Percentiles rank a stretch among this genome's conserved stretches.
phyloP scores from a whole-genome alignment of 495 filamentous ascomycete genomes.

The Cenococcum geophilum region DNA sequence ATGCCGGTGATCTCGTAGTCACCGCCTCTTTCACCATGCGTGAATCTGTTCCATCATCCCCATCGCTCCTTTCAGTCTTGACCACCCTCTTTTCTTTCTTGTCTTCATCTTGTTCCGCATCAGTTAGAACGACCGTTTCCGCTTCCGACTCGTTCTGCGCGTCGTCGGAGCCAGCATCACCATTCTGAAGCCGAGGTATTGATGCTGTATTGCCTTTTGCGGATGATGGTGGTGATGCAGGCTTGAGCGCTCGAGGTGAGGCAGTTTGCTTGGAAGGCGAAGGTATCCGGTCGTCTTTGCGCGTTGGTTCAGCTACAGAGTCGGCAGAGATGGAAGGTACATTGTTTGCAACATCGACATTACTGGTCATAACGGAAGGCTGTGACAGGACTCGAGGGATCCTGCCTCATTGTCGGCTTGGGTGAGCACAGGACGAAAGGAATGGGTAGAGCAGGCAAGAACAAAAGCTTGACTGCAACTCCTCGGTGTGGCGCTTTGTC shows the following conservation, averaged over 20 bases:
- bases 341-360: constrained; percentile 20
- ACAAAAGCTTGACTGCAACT: constrained; percentile 4
- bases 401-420: constrained; percentile 27
- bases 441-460: constrained; percentile 10
- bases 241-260: constrained; percentile 6
- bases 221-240: constrained; percentile 12
- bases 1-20: constrained; percentile 12
- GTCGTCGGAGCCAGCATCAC: constrained; percentile 20
- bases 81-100: constrained; percentile 12
- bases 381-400: constrained; percentile 23
- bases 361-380: constrained; percentile 29
- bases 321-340: constrained; percentile 13
- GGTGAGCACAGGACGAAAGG: not conserved
- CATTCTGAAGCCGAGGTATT: constrained; percentile 16
- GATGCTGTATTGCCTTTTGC: not conserved
- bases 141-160: constrained; percentile 29
- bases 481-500: constrained; percentile 2
- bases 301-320: constrained; percentile 12
- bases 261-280: constrained; percentile 5
- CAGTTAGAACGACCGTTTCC: constrained; percentile 30
- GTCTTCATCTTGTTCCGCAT: constrained; percentile 7
- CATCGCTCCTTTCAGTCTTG: constrained; percentile 29
- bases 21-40: constrained; percentile 11
- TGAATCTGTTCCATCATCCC: constrained; percentile 10
- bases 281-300: not conserved